Base-by-base conservation (phyloP, 2,329 filamentous ascomycete species). In the Blastomyces emzantsi region DNA sequence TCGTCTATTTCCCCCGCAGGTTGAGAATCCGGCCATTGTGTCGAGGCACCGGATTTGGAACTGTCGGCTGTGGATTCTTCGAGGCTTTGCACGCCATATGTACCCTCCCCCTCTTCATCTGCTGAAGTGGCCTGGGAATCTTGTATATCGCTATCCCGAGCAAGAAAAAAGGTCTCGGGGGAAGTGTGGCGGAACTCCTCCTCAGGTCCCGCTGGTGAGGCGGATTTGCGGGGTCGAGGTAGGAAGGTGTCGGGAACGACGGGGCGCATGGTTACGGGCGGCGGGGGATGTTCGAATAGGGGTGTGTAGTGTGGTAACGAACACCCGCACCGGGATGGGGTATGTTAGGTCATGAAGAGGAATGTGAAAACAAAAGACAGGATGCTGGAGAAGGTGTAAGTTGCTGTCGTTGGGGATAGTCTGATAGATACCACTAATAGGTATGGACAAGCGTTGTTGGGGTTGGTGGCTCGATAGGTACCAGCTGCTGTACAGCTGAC, bases 161-260 rank as follows among this genome's bases (percentile, higher is more conserved):
- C 78, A 66, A 87, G 76, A 72, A 87, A 86, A 78, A 86, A 87
- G 61, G 82, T 82, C 60, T 82, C 82, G 52, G 83, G 83, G 65
- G 76, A 75, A 63, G 72, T 69, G 68, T 69, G 72, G 68, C 73
- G 72, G 69, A 73, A 72, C 63, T 78, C 75, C 69, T 68, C 64
- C 70, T 67, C 39, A 64, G 70, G 59, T 69, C 70, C 62, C 71
- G 72, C 59, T 71, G 69, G 57, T 33, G 63, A 74, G 61, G 69
- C 74, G 60, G 69, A 66, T 68, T 77, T 79, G 68, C 71, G 75
- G 69, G 70, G 70, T 64, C 67, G 72, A 66, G 72, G 68, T 63
- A 64, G 61, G 64, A 68, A 62, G 62, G 73, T 64, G 65, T 79
- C 73, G 25, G 74, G 70, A 58, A 73, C 71, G 41, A 72, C 69